Conservation (phyloP, 2,329 filamentous ascomycete species). For the Alternaria rosae region DNA sequence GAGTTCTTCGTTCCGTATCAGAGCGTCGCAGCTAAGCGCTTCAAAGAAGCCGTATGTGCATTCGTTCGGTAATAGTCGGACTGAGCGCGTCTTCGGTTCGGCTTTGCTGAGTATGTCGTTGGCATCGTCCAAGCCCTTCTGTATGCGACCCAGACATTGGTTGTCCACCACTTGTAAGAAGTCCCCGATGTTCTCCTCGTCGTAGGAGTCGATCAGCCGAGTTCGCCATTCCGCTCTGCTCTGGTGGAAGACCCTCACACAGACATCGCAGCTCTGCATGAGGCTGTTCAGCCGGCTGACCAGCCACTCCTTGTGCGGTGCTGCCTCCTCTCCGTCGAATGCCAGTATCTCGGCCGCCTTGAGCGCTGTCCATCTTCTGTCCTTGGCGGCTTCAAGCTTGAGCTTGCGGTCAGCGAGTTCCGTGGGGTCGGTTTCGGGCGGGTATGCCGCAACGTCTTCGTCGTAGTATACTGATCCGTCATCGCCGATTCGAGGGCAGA, state of each 20-base stretch:
- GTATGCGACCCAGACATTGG: constrained; percentile 56
- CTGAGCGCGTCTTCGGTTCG: constrained; percentile 59
- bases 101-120: constrained; percentile 52
- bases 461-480: constrained; percentile 52
- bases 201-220: constrained; percentile 53
- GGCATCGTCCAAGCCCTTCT: constrained; percentile 52
- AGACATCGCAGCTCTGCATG: constrained; percentile 58
- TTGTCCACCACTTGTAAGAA: constrained; percentile 56
- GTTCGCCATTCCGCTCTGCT: constrained; percentile 51
- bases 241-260: constrained; percentile 58
- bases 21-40: constrained; percentile 81
- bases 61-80: constrained; percentile 61
- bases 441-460: constrained; percentile 51
- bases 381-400: constrained; percentile 49
- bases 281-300: constrained; percentile 50
- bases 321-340: constrained; percentile 57
- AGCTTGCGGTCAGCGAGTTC: constrained; percentile 38
- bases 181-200: constrained; percentile 52
- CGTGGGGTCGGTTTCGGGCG: constrained; percentile 37
- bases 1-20: constrained; percentile 66
- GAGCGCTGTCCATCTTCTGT: constrained; percentile 52
- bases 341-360: constrained; percentile 56
- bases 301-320: constrained; percentile 52
- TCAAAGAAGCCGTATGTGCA: constrained; percentile 87
- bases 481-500: constrained; percentile 55